Evolutionary conservation across 2,329 filamentous ascomycete species (phyloP).

Genomic region (Colletotrichum paranaense): DNA sequence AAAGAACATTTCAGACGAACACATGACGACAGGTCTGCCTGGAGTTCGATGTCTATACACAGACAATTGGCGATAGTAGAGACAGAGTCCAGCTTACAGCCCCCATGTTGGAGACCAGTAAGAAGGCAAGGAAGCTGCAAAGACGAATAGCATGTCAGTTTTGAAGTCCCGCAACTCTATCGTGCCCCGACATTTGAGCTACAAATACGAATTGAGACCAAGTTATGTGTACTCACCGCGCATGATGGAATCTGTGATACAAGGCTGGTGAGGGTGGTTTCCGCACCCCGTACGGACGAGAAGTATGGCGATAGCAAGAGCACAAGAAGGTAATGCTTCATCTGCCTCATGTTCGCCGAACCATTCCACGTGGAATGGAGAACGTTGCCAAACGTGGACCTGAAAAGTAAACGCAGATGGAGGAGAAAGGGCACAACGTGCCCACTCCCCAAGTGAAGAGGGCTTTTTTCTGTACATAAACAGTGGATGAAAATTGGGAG

Average conservation of each 20-base stretch:
- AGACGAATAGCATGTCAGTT: neutral
- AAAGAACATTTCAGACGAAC: neutral
- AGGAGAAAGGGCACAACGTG: neutral
- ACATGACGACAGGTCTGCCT: neutral
- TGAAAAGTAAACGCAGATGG: neutral
- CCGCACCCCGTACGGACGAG: neutral
- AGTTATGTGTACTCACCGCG: neutral
- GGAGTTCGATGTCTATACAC: neutral
- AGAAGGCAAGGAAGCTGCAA: neutral
- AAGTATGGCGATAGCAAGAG: neutral
- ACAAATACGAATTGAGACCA: neutral
- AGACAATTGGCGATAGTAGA: neutral
- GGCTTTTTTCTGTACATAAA: neutral
- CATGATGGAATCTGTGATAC: neutral
- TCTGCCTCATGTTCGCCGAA: neutral
- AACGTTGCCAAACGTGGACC: neutral
- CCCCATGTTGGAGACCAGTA: neutral
- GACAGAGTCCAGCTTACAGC: neutral
- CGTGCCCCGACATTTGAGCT: no score
- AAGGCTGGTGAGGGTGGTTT: neutral
- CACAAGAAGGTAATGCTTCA: neutral
- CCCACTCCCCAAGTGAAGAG: neutral
- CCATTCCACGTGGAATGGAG: neutral
- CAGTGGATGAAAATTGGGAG: neutral
- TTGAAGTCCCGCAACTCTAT: no score